phyloP scores from a whole-genome alignment of 1,139 yeast species.

The Geotrichum histeridarum region DNA sequence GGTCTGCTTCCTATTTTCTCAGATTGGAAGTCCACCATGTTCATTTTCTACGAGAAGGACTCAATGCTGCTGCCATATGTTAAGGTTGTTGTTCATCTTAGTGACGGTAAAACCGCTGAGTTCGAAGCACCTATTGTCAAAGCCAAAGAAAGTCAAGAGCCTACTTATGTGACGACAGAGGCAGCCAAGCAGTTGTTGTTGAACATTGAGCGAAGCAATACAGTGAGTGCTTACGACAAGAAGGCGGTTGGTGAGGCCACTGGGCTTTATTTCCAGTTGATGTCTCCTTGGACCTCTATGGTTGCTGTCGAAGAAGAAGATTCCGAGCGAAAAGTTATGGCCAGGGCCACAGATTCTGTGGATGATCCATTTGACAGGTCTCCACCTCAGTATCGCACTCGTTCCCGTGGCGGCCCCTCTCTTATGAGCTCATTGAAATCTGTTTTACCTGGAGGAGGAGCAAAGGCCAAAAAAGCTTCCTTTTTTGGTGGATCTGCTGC shows the following conservation, averaged over 20 bases:
- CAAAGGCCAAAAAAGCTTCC: no score
- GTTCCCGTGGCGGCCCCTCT: no score
- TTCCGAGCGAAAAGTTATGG: background rate
- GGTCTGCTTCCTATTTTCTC: constrained; percentile 8
- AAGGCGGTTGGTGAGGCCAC: constrained; percentile 2
- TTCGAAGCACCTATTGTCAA: constrained; percentile 1
- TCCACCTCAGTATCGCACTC: background rate
- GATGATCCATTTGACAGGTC: no score
- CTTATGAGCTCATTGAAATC: no score
- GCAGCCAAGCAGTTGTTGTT: constrained; percentile 9
- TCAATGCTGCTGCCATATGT: constrained; percentile 5
- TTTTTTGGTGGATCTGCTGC: no score
- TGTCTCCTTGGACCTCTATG: constrained; percentile 16
- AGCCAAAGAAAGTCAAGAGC: background rate
- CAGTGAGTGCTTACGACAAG: background rate
- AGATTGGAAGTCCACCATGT: constrained; percentile 4
- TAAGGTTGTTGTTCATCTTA: constrained; percentile 1
- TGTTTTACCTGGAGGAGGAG: no score
- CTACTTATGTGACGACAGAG: constrained; percentile 1
- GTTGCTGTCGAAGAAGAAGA: constrained; percentile 11
- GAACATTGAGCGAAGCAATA: background rate
- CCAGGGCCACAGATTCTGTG: no score
- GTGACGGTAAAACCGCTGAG: background rate
- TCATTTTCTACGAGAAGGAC: constrained; percentile 7
- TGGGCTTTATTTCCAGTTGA: constrained; percentile 8